Conservation (phyloP, 2,329 filamentous ascomycete genomes). For the Alternaria brassicae region DNA sequence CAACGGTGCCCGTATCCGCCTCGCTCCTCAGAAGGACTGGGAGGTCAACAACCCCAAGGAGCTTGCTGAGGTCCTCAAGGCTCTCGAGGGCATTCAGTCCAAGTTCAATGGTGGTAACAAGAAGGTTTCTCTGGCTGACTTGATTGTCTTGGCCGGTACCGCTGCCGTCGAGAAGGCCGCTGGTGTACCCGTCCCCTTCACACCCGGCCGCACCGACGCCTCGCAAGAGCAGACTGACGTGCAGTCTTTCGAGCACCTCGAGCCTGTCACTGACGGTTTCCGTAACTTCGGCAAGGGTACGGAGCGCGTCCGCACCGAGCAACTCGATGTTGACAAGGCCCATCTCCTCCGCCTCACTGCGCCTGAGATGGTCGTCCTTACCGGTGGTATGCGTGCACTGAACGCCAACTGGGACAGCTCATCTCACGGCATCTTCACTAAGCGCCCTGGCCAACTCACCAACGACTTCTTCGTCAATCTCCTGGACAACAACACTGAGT, state of each 20-base stretch:
- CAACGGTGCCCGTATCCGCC: constrained; percentile 79
- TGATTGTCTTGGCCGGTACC: constrained; percentile 76
- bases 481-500: constrained; percentile 70
- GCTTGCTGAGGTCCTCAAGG: constrained; percentile 66
- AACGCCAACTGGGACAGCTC: constrained; percentile 76
- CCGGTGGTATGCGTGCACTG: constrained; percentile 75
- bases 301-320: constrained; percentile 68
- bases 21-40: constrained; percentile 76
- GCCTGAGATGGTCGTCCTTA: constrained; percentile 73
- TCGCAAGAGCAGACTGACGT: constrained; percentile 75
- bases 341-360: constrained; percentile 73
- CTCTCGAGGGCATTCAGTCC: constrained; percentile 70
- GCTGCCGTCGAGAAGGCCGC: constrained; percentile 78
- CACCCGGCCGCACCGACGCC: constrained; percentile 74
- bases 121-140: constrained; percentile 78
- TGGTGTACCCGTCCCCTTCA: constrained; percentile 71
- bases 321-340: constrained; percentile 74
- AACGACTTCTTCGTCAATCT: constrained; percentile 87
- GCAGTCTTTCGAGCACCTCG: constrained; percentile 68
- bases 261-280: constrained; percentile 78
- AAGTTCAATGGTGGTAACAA: constrained; percentile 71
- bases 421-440: constrained; percentile 71
- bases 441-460: constrained; percentile 70
- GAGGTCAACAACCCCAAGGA: constrained; percentile 75
- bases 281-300: constrained; percentile 76